Percentiles rank a stretch among this genome's conserved stretches.
phyloP scores from a whole-genome alignment of 225 moss, liverwort and hornwort species.

The Climacium dendroides region DNA sequence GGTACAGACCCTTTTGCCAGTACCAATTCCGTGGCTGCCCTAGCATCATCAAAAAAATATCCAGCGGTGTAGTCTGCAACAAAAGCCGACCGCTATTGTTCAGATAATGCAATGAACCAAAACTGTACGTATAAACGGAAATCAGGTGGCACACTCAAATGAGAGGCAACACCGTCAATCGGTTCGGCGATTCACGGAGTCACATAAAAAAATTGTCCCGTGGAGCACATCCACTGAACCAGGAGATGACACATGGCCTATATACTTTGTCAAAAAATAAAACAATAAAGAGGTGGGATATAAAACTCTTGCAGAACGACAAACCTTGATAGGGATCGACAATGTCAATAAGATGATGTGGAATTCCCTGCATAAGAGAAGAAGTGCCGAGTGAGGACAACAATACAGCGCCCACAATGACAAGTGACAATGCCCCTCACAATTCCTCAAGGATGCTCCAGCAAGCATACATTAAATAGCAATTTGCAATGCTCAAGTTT shows the following conservation, averaged over 20 bases:
- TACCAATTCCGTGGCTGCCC: conserved; percentile 66
- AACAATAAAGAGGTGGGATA: not conserved
- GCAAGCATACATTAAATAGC: not conserved
- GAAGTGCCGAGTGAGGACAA: not conserved
- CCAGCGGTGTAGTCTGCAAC: conserved; percentile 84
- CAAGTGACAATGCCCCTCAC: not conserved
- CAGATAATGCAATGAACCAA: not conserved
- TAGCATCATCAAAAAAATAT: conserved; percentile 74
- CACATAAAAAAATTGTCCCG: not conserved
- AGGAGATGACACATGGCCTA: not conserved
- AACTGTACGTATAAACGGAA: not conserved
- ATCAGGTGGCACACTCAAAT: not conserved
- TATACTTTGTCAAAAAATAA: not conserved
- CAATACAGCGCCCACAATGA: not conserved
- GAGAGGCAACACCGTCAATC: not conserved
- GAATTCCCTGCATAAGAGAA: conserved; percentile 40
- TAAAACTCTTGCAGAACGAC: not conserved
- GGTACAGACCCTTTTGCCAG: conserved; percentile 68
- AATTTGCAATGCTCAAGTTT: not conserved
- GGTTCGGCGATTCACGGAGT: not conserved
- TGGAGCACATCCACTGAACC: not conserved
- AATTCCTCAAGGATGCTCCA: not conserved
- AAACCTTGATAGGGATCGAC: conserved; percentile 57
- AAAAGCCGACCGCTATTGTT: not conserved
- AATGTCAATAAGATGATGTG: conserved; percentile 78